Evolutionary conservation across 768 basidiomycete species (phyloP).

Genomic region (Lanmaoa pseudosensibilis): DNA sequence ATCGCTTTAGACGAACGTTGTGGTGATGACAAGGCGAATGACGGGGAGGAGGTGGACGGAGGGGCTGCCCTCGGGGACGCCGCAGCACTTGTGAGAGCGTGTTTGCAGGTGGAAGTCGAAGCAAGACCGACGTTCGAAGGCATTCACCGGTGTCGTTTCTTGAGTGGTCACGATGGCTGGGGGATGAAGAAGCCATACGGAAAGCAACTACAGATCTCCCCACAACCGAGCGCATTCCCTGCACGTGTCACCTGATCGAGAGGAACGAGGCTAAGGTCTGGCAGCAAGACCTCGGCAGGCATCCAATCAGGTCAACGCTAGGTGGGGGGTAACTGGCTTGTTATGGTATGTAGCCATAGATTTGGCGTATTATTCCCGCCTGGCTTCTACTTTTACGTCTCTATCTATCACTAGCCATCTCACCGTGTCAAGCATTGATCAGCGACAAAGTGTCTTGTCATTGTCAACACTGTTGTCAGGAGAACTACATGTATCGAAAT

Average conservation of each 20-base stretch:
- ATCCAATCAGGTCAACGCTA: background rate
- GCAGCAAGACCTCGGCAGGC: constrained; percentile 1
- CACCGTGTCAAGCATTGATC: constrained; percentile 12
- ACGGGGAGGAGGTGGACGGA: constrained; percentile 78
- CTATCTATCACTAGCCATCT: constrained; percentile 12
- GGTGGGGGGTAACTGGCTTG: background rate
- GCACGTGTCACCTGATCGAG: constrained; percentile 26
- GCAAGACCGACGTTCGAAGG: constrained; percentile 85
- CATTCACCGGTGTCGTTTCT: constrained; percentile 76
- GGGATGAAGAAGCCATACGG: constrained; percentile 36
- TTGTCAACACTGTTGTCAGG: constrained; percentile 1
- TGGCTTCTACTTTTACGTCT: constrained; percentile 7
- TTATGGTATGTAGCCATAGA: constrained; percentile 15
- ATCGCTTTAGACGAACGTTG: constrained; percentile 81
- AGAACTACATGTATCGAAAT: constrained; percentile 14
- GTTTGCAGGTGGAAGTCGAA: constrained; percentile 75
- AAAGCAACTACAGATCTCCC: constrained; percentile 21
- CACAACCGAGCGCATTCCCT: constrained; percentile 36
- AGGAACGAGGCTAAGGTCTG: constrained; percentile 14
- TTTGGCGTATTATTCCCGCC: constrained; percentile 8
- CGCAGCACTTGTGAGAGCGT: constrained; percentile 77
- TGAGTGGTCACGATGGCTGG: constrained; percentile 81
- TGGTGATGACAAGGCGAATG: constrained; percentile 65
- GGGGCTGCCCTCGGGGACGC: constrained; percentile 86
- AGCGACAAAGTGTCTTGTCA: constrained; percentile 7